These are phyloP conservation scores for Pseudisothecium myosuroides DNA, from an alignment of 225 moss, liverwort and hornwort genomes.

Conservation along the genomic window DNA sequence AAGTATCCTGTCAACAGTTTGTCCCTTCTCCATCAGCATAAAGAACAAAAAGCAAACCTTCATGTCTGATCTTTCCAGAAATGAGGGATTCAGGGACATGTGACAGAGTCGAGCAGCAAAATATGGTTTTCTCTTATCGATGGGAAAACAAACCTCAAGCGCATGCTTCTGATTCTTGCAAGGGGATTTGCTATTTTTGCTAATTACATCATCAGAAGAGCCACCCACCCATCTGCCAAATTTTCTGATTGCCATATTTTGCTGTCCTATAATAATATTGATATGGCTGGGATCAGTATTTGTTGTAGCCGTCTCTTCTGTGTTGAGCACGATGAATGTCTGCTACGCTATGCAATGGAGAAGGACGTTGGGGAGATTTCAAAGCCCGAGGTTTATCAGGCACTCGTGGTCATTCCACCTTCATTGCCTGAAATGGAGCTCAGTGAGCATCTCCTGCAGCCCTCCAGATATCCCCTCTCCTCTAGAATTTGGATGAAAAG, in stretches of 20 bases:
- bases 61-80: neutral
- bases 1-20: slow-evolving; percentile 1
- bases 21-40: slow-evolving; percentile 14
- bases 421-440: neutral
- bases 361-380: neutral
- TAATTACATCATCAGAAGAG: too few species aligned
- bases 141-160: neutral
- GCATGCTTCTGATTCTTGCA: neutral
- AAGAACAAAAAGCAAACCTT: neutral
- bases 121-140: neutral
- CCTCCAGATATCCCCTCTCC: too few species aligned
- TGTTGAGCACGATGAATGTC: neutral
- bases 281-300: neutral
- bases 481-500: too few species aligned
- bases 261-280: too few species aligned
- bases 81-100: neutral
- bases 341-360: neutral
- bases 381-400: neutral
- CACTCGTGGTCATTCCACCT: neutral
- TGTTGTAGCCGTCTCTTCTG: neutral
- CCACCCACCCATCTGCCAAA: slow-evolving; percentile 30
- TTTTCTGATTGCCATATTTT: too few species aligned
- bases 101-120: neutral
- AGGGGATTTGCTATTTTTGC: neutral
- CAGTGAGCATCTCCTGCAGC: too few species aligned